Evolutionary conservation across 148 eudicot species (phyloP).

Genomic region (Vaccinium corymbosum): DNA sequence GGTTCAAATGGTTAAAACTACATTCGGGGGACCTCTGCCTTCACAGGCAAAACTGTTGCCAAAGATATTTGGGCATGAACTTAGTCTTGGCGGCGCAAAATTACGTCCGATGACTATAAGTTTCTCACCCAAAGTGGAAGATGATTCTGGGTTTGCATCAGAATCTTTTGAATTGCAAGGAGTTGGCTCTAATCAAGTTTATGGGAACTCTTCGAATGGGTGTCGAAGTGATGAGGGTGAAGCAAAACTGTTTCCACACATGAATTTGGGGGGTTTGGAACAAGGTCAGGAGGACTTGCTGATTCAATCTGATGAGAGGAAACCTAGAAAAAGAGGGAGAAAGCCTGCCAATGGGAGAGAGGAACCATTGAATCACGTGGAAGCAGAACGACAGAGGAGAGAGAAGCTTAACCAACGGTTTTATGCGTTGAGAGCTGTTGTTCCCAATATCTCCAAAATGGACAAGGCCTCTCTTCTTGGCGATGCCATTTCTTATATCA

Average conservation of each 20-base stretch:
- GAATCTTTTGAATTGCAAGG: slow-evolving; percentile 46
- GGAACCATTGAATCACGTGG: slow-evolving; percentile 89
- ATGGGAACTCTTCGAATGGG: slow-evolving; percentile 75
- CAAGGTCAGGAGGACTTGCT: slow-evolving; percentile 42
- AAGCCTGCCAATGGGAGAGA: slow-evolving; percentile 92
- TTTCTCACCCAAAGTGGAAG: slow-evolving; percentile 77
- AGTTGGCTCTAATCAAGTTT: slow-evolving; percentile 35
- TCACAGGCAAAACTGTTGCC: slow-evolving; percentile 46
- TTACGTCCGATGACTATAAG: slow-evolving; percentile 66
- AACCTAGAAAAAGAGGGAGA: slow-evolving; percentile 81
- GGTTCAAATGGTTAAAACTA: slow-evolving; percentile 50
- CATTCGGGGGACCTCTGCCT: slow-evolving; percentile 46
- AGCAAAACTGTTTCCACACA: slow-evolving; percentile 44
- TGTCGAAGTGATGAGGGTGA: slow-evolving; percentile 44
- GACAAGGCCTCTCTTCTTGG: slow-evolving; percentile 96
- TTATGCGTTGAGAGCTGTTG: slow-evolving; percentile 93
- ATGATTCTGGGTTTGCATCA: slow-evolving; percentile 44
- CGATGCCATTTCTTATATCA: slow-evolving; percentile 85
- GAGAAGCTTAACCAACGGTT: slow-evolving; percentile 95
- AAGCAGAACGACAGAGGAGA: slow-evolving; percentile 90
- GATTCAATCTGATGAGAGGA: slow-evolving; percentile 47
- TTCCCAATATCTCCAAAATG: slow-evolving; percentile 95
- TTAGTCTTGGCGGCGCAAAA: slow-evolving; percentile 53
- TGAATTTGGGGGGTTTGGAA: slow-evolving; percentile 38
- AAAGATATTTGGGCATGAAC: slow-evolving; percentile 78